Evolutionary conservation across 2,329 filamentous ascomycete species (phyloP).

Genomic region (Aspergillus tubingensis): DNA sequence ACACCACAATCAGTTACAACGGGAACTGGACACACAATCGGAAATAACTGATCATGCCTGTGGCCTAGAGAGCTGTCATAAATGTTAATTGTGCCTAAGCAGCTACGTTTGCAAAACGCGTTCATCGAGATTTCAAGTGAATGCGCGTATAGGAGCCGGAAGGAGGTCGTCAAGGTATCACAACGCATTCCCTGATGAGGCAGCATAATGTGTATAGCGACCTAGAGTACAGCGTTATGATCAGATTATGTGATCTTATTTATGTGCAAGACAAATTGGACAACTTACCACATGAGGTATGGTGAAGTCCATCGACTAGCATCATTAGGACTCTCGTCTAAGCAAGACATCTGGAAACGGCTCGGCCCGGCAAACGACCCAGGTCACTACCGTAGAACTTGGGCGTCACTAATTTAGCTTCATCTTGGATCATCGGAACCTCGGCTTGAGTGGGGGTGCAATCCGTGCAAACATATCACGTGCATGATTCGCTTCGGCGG

Average conservation of each 20-base stretch:
- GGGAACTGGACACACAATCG: too few species aligned
- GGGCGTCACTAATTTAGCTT: neutral
- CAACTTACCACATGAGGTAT: slow-evolving; percentile 1
- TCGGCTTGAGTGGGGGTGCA: neutral
- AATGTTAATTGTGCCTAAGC: too few species aligned
- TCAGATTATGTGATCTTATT: neutral
- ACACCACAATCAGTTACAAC: too few species aligned
- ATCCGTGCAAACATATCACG: slow-evolving; percentile 15
- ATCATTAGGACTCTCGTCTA: slow-evolving; percentile 1
- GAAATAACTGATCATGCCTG: too few species aligned
- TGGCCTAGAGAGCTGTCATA: too few species aligned
- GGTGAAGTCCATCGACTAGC: slow-evolving; percentile 1
- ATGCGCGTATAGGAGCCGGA: too few species aligned
- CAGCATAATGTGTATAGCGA: too few species aligned
- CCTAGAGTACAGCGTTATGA: too few species aligned
- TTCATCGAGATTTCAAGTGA: too few species aligned
- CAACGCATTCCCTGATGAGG: too few species aligned
- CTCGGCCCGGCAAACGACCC: slow-evolving; percentile 13
- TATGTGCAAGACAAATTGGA: neutral
- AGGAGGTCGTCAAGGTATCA: too few species aligned
- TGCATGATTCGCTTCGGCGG: slow-evolving; percentile 12
- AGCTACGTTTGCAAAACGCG: too few species aligned
- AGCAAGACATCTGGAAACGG: slow-evolving; percentile 10
- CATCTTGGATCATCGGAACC: neutral
- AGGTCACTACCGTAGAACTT: neutral